Conservation (phyloP, 1,284 basidiomycete species). For the Apiotrichum domesticum region DNA sequence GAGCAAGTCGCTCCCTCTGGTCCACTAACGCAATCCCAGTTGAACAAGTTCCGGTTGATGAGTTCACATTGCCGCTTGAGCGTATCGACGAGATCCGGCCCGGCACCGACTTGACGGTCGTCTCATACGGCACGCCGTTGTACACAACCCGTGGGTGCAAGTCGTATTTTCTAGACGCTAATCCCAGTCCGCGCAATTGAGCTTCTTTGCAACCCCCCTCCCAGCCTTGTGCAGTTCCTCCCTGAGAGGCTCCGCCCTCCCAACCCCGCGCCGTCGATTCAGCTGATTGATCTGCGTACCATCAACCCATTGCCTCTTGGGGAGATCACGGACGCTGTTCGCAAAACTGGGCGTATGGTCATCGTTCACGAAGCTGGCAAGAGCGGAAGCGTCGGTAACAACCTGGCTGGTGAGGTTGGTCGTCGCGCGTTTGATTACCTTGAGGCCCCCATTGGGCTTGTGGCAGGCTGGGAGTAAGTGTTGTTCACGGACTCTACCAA, state of each 20-base stretch:
- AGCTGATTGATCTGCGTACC: slow-evolving; percentile 84
- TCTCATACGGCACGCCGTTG: slow-evolving; percentile 86
- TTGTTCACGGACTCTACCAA: too few relatives aligned
- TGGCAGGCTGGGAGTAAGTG: slow-evolving; percentile 87
- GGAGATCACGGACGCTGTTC: slow-evolving; percentile 71
- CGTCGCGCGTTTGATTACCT: slow-evolving; percentile 78
- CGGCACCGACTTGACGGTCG: slow-evolving; percentile 76
- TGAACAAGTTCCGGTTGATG: slow-evolving; percentile 85
- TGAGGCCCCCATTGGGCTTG: slow-evolving; percentile 76
- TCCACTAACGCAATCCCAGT: slow-evolving; percentile 49
- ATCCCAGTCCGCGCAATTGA: slow-evolving; percentile 39
- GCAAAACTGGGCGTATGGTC: slow-evolving; percentile 73
- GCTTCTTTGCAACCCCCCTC: slow-evolving; percentile 53
- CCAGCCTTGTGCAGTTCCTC: slow-evolving; percentile 61
- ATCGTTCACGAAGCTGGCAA: slow-evolving; percentile 84
- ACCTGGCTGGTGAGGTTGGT: slow-evolving; percentile 79
- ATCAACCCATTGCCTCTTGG: slow-evolving; percentile 85
- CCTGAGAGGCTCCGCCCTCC: slow-evolving; percentile 64
- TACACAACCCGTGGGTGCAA: slow-evolving; percentile 72
- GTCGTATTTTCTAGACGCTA: background rate
- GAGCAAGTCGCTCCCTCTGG: background rate
- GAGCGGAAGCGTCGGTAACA: slow-evolving; percentile 76
- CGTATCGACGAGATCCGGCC: slow-evolving; percentile 66
- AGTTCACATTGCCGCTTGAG: slow-evolving; percentile 73
- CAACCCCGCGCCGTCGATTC: slow-evolving; percentile 54